Base-by-base conservation (phyloP, 352 stramenopile genomes). In the Thraustochytrium striatum region DNA sequence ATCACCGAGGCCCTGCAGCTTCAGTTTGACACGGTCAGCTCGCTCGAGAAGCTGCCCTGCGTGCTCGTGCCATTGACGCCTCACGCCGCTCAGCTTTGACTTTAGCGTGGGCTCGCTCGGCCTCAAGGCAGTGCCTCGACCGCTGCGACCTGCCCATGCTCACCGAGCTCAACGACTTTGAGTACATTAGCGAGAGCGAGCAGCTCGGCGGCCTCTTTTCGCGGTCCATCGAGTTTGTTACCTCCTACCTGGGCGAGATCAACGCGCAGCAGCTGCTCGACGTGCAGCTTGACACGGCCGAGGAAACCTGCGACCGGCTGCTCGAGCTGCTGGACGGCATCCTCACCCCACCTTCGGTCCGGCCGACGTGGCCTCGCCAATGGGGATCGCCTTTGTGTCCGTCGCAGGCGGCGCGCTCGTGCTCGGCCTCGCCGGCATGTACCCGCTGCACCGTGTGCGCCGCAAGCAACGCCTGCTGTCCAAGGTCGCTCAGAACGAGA, bases 221-320 rank as follows among this genome's bases (percentile, higher is more conserved):
- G 0, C 13, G 30, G 8, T 39, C 52, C 8, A 35, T 70, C 16
- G 43, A 25, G 8, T 70, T 32, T 16, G 16, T n/a, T 3, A 70
- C 2, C 1, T 30, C 9, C 7, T 70, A 53, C 61, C 19, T 70
- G 30, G n/a, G 13, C 19, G 25, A 57, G 43, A 8, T 57, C 61
- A 55, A 55, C 30, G 61, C 61, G 25, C 61, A 70, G 38, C 33
- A 70, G 38, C 21, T 57, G 16, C 9, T 70, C 25, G 61, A 70
- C 43, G 25, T 70, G 13, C 11, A 57, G 8, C 38, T 70, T 47
- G 61, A 30, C 5, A 57, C 25, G 21, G 61, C 61, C 21, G n/a
- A 53, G 0, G n/a, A 21, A 0, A 55, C 25, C 16, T 70, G 61
- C 61, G 61, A 57, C 61, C 9, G n/a, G 21, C 38, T 70, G 16